Base-by-base conservation (phyloP, 2,329 filamentous ascomycete genomes). In the Fusarium burgessii region DNA sequence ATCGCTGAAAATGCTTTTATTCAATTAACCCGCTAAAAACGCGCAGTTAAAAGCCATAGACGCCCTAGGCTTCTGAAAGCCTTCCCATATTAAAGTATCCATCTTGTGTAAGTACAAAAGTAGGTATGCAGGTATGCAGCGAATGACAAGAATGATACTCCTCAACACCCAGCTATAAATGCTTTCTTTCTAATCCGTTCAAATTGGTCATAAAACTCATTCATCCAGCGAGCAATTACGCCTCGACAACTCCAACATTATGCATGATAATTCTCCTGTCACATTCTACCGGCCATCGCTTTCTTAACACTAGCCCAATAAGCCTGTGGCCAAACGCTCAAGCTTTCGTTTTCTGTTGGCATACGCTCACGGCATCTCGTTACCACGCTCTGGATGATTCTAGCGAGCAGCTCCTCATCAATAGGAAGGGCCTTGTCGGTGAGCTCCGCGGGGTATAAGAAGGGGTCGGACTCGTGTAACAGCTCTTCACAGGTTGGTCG, bases 401-500 rank as follows among this genome's bases (percentile, higher is more conserved):
- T 82, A 35, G 85, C 85, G 33, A 91, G 83, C 55, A 91, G 80
- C 73, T 91, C 89, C 77, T 91, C 88, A 20, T 88, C 88, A 57
- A 91, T 85, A 7, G 89, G 88, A 18, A 91, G 79, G 14, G 87
- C 83, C 66, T 84, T 84, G 17, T 87, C 86, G 46, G 83, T 81
- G 11, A 87, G 81, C 76, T 90, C 89, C 36, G 84, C 82, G 0
- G 91, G 91, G 73, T 91, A 89, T 40, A 92, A 77, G 77, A 92
- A 92, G 6, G 88, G 85, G 72, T 92, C 90, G 4, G 83, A 82
- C 15, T 86, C 82, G 38, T 85, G 80, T 2, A 93, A 81, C 20
- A 93, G 82, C 74, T 92, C 87, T 25, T 86, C 86, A 73, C 89
- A 91, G 0, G 90, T 90, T 5, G 90, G 90, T 2, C 91, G 85